phyloP scores from a whole-genome alignment of 73 alveolate species.

The Diophrys sp. region DNA sequence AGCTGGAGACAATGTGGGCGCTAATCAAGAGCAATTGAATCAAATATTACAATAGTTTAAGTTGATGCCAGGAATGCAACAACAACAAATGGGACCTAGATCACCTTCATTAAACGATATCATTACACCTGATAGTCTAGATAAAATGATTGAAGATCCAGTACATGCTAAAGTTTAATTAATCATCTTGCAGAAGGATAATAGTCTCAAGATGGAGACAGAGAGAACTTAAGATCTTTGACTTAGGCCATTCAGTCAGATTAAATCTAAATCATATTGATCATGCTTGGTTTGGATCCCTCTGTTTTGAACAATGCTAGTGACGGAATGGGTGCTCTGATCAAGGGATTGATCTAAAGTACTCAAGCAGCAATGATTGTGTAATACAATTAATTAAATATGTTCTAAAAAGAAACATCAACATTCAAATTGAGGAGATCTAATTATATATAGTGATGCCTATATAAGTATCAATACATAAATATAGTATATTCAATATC shows the following conservation, averaged over 20 bases:
- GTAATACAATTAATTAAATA: too few species aligned
- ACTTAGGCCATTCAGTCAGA: slow-evolving; percentile 61
- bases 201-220: slow-evolving; percentile 27
- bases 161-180: slow-evolving; percentile 19
- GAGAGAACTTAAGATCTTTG: slow-evolving; percentile 56
- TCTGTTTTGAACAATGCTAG: slow-evolving; percentile 19
- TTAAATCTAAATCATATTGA: slow-evolving; percentile 35
- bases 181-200: slow-evolving; percentile 67
- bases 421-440: too few species aligned
- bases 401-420: too few species aligned
- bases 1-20: slow-evolving; percentile 12
- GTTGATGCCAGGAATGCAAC: too few species aligned
- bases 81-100: neutral
- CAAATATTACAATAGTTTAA: too few species aligned
- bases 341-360: slow-evolving; percentile 31
- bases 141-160: slow-evolving; percentile 19
- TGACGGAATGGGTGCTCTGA: slow-evolving; percentile 54
- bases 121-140: slow-evolving; percentile 5
- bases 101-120: slow-evolving; percentile 9
- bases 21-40: too few species aligned
- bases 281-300: slow-evolving; percentile 40
- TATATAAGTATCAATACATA: too few species aligned
- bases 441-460: too few species aligned
- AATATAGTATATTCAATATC: too few species aligned
- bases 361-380: too few species aligned